Conservation (phyloP, 2,329 filamentous ascomycete species). For the Fusarium begoniae region DNA sequence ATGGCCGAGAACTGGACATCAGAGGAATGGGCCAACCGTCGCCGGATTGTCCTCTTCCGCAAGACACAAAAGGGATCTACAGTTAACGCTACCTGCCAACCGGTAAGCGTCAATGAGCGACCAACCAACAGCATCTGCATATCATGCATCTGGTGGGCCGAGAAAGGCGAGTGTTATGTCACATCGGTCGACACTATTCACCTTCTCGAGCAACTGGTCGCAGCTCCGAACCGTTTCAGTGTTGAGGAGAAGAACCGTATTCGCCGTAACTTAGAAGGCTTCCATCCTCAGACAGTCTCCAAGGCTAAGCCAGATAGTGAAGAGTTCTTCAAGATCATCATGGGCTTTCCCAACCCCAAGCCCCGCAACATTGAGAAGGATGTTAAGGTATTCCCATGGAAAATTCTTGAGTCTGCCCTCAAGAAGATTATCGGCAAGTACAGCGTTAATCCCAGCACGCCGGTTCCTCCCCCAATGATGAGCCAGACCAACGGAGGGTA, state of each 20-base stretch:
- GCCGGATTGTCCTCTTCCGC: slow-evolving; percentile 88
- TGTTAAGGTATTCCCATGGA: slow-evolving; percentile 98
- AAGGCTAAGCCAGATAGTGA: slow-evolving; percentile 93
- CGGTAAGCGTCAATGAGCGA: slow-evolving; percentile 81
- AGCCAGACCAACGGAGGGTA: slow-evolving; percentile 53
- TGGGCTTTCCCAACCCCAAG: slow-evolving; percentile 95
- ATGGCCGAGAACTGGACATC: slow-evolving; percentile 87
- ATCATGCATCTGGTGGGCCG: slow-evolving; percentile 97
- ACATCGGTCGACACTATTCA: slow-evolving; percentile 98
- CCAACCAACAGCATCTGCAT: slow-evolving; percentile 89
- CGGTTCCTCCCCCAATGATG: slow-evolving; percentile 52
- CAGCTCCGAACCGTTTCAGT: slow-evolving; percentile 78
- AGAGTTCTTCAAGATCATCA: slow-evolving; percentile 98
- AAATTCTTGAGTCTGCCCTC: slow-evolving; percentile 82
- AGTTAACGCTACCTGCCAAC: slow-evolving; percentile 80
- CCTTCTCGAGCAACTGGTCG: slow-evolving; percentile 90
- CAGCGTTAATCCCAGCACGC: slow-evolving; percentile 59
- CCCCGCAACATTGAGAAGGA: slow-evolving; percentile 99
- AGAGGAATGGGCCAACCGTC: slow-evolving; percentile 81
- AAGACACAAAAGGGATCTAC: slow-evolving; percentile 84
- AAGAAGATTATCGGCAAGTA: slow-evolving; percentile 99
- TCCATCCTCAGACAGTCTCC: slow-evolving; percentile 90
- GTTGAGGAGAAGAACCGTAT: slow-evolving; percentile 99
- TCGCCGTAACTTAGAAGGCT: slow-evolving; percentile 92
- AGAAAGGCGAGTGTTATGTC: slow-evolving; percentile 89